phyloP scores from a whole-genome alignment of 306 rosid genomes.

The Urtica urens region DNA sequence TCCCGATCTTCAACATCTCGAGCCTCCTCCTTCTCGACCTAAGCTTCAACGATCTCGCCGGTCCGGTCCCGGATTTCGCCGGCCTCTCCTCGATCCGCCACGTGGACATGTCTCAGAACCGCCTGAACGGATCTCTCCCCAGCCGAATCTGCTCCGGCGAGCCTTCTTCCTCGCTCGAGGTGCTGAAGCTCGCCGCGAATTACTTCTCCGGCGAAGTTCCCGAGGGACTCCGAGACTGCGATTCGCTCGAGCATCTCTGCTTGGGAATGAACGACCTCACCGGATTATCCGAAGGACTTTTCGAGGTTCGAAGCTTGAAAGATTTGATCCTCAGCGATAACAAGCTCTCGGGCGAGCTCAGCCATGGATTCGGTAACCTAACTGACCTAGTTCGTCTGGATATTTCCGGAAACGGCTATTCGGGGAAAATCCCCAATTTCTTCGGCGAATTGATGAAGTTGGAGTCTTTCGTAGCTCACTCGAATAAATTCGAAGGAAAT shows the following conservation, averaged over 20 bases:
- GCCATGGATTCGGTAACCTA: slow-evolving; percentile 25
- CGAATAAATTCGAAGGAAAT: slow-evolving; percentile 22
- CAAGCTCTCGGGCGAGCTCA: slow-evolving; percentile 29
- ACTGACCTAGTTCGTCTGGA: slow-evolving; percentile 26
- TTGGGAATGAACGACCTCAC: slow-evolving; percentile 21
- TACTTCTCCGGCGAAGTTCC: slow-evolving; percentile 24
- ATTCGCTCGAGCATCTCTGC: slow-evolving; percentile 22
- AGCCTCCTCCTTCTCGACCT: slow-evolving; percentile 24
- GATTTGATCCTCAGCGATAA: slow-evolving; percentile 21
- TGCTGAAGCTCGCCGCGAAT: slow-evolving; percentile 27
- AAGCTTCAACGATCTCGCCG: slow-evolving; percentile 25
- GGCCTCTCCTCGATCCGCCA: slow-evolving; percentile 18
- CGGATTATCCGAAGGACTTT: slow-evolving; percentile 23
- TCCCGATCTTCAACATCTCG: slow-evolving; percentile 20
- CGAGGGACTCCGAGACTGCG: slow-evolving; percentile 26
- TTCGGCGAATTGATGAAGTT: slow-evolving; percentile 13
- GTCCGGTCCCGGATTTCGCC: slow-evolving; percentile 12
- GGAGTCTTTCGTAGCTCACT: slow-evolving; percentile 22
- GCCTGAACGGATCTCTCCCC: slow-evolving; percentile 24
- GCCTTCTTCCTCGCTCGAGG: slow-evolving; percentile 16
- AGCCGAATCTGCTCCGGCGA: slow-evolving; percentile 12
- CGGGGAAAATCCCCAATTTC: slow-evolving; percentile 30
- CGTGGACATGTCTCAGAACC: slow-evolving; percentile 31
- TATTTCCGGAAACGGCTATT: slow-evolving; percentile 23
- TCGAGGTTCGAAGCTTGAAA: slow-evolving; percentile 10